Percentiles rank a stretch among this genome's conserved stretches.
These are phyloP conservation scores for Bromus sterilis DNA, from an alignment of 176 grass and related monocot genomes.

Conservation along the genomic window DNA sequence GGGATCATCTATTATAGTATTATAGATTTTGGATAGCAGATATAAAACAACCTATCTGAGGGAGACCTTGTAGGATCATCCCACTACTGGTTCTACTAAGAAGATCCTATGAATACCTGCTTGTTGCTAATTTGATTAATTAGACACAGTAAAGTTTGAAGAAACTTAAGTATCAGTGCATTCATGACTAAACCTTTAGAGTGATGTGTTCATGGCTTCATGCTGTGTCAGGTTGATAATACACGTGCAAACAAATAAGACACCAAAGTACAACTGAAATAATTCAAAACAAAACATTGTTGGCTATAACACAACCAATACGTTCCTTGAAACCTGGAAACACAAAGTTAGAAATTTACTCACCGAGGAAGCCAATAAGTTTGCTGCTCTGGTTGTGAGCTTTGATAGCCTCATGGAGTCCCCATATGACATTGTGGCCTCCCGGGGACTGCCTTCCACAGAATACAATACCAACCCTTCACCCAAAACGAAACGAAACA, in stretches of 20 bases:
- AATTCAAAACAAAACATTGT: background rate
- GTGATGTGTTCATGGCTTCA: background rate
- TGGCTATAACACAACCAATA: background rate
- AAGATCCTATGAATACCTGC: background rate
- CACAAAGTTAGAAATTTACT: background rate
- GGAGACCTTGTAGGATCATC: background rate
- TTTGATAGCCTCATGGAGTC: conserved; percentile 82
- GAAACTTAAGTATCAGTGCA: background rate
- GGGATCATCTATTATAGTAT: no score
- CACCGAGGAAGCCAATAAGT: conserved; percentile 93
- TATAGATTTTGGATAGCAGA: background rate
- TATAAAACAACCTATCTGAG: background rate
- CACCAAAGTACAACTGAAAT: background rate
- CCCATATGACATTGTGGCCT: conserved; percentile 97
- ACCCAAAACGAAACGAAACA: conserved; percentile 8
- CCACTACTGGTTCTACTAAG: background rate
- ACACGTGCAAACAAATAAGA: background rate
- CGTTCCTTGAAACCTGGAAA: background rate
- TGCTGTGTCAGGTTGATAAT: background rate
- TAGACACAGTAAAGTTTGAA: background rate
- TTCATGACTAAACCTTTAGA: background rate
- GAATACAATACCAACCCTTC: conserved; percentile 92
- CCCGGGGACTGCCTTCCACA: conserved; percentile 96
- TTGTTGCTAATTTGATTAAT: conserved; percentile 1
- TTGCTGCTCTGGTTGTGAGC: conserved; percentile 79